Evolutionary conservation across 2,329 filamentous ascomycete species (phyloP), one percentile per base, ranked within the genome.

Genomic region (Pseudocercospora crystallina): DNA sequence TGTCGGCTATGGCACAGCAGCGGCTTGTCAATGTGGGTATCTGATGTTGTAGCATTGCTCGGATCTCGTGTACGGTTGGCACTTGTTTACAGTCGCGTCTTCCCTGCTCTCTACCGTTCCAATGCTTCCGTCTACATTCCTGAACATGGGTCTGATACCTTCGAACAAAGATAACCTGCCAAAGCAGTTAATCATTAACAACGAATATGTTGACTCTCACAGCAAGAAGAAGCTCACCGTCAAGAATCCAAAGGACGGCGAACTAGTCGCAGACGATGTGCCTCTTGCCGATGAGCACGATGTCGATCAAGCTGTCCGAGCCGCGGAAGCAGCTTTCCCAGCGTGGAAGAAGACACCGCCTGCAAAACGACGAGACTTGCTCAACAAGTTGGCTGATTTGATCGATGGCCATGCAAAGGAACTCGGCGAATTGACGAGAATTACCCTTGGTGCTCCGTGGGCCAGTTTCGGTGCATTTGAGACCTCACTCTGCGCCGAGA

Each of bases 291-390:
- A 82, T 3, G 73, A 79, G 37, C 67, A 73, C 4, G 76, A 83
- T 58, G 79, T 79, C 32, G 69, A 74, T 3, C 74, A 80, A 54
- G 83, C 83, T 13, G 69, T 78, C 12, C 69, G 71, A 8, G 79
- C 83, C 11, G 86, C 87, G 1, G 74, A 82, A 14, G 74, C 76
- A 12, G 87, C 88, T 1, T 85, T 88, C 66, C 78, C 78, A 31
- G 71, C 76, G 44, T 94, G 89, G 89, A 76, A 78, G 37, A 79
- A 78, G 57, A 80, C 79, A 1, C 81, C 80, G 32, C 79, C 83
- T 1, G 62, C 73, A 12, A 65, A 76, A 29, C 83, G 86, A 31
- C 82, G 87, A 26, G 80, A 87, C 58, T 81, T 92, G 53, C 78
- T 94, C 53, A 73, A 86, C 52, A 83, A 81, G 65, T 83, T 85